Base-by-base conservation (phyloP, 768 basidiomycete species). In the Naganishia friedmannii region DNA sequence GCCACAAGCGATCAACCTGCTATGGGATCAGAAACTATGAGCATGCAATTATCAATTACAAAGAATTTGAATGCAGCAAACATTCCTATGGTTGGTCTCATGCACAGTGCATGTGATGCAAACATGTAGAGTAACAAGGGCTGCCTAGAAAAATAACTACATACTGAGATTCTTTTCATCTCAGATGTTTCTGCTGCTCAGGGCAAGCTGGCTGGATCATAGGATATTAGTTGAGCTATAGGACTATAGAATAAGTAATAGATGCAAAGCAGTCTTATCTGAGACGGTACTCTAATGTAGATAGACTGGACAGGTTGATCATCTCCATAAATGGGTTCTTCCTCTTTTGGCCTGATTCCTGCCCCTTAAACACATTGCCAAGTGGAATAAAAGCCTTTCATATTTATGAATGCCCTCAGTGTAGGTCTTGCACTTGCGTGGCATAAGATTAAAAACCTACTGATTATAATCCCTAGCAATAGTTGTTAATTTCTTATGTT, bases 321-420 rank as follows among this genome's bases (percentile, higher is more conserved):
- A 3, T 3, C 21, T n/a, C n/a, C n/a, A n/a, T n/a, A n/a, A 13
- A 45, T 29, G 39, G 0, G 9, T 15, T 8, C n/a, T 37, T 1
- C 28, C 9, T 29, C 31, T n/a, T 29, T 8, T 26, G 4, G 15
- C 1, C 57, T 58, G 15, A 26, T 8, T 23, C 42, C n/a, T 71
- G 2, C 48, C 39, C 66, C 34, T 51, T 23, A 6, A 51, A 37
- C 34, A 42, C 42, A 10, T 42, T 3, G 6, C 31, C 0, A 76
- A 81, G 73, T 82, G 81, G 81, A 77, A 78, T 21, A 79, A 79
- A 73, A 76, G 0, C 80, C 81, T 0, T 63, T 58, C 5, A 77
- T 82, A 42, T 82, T 82, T 73, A 81, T 78, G 68, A 77, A 75
- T 3, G 81, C 81, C n/a, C 0, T 74, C 73, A 12, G 75, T 82